Evolutionary conservation across 2,329 filamentous ascomycete species (phyloP), one percentile per base, ranked within the genome.

Genomic region (Didymella arachidicola): DNA sequence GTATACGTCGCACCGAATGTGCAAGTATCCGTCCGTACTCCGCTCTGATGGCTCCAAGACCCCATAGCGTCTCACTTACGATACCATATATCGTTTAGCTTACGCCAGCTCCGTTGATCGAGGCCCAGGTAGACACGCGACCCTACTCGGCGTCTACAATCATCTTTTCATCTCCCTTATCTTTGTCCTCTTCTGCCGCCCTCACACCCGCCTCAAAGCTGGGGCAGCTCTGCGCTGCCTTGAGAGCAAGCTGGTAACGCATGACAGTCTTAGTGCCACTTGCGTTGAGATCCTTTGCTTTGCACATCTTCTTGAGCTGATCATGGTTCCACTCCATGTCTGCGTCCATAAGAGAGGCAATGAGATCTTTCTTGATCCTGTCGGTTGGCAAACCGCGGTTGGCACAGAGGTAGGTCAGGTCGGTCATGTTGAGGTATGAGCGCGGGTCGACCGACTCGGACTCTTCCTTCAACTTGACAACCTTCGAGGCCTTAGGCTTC

Each of bases 191-290:
- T 29, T 47, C 51, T 3, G 56, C 61, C 27, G 39, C 61, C 41
- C 42, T 48, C n/a, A 58, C 46, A 5, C 56, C 56, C 4, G 26
- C 45, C 32, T 63, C 57, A 26, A 66, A 73, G 10, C 64, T 67
- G 4, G 52, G 36, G 57, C 53, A 72, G 32, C 12, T 34, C 47
- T 63, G 57, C 2, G 70, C 71, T 19, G 65, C 67, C 18, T 50
- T 57, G 25, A 70, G 48, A 2, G 73, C 72, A 25, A 76, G 56
- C 57, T 68, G 64, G 29, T 70, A 69, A 41, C 56, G 60, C 59
- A 74, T 64, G 48, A 65, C 54, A 8, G 54, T 22, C 62, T 73
- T 75, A 30, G 26, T 70, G 18, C 63, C 65, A 14, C 61, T 59
- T 4, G 47, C 47, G 14, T 59, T 67, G 32, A 75, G 54, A 25